phyloP scores from a whole-genome alignment of 2,329 filamentous ascomycete species.

The Xenosphaeropsis pyriputrescens region DNA sequence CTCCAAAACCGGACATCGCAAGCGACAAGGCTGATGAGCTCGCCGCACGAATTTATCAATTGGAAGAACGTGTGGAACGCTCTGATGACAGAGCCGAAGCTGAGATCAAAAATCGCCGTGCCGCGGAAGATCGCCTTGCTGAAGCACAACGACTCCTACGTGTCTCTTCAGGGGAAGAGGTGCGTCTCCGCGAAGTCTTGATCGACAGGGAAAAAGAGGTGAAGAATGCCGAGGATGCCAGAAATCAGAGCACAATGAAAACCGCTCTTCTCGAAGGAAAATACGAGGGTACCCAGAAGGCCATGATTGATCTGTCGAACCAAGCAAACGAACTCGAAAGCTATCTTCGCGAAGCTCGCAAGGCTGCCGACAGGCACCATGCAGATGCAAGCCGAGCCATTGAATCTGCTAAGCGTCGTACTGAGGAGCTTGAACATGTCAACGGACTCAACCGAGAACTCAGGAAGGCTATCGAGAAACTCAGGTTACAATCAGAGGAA shows the following conservation, averaged over 20 bases:
- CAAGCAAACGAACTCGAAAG: slow-evolving; percentile 36
- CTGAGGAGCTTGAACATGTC: slow-evolving; percentile 38
- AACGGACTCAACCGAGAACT: slow-evolving; percentile 56
- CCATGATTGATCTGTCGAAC: slow-evolving; percentile 38
- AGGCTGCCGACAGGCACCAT: slow-evolving; percentile 46
- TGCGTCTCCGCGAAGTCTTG: slow-evolving; percentile 48
- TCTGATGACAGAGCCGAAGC: slow-evolving; percentile 50
- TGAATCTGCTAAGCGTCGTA: slow-evolving; percentile 50
- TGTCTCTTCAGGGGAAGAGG: slow-evolving; percentile 58
- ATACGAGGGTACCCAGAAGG: slow-evolving; percentile 40
- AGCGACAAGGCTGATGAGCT: slow-evolving; percentile 10
- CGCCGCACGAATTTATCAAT: slow-evolving; percentile 45
- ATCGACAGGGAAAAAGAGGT: slow-evolving; percentile 58
- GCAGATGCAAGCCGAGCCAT: slow-evolving; percentile 44
- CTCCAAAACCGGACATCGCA: slow-evolving; percentile 23
- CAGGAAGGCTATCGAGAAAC: slow-evolving; percentile 55
- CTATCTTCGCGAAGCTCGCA: slow-evolving; percentile 37
- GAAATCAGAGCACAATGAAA: slow-evolving; percentile 41
- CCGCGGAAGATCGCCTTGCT: slow-evolving; percentile 56
- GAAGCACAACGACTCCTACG: slow-evolving; percentile 58
- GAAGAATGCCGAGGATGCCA: slow-evolving; percentile 39
- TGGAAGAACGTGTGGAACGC: slow-evolving; percentile 52
- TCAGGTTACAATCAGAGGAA: slow-evolving; percentile 71
- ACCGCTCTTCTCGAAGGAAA: slow-evolving; percentile 54
- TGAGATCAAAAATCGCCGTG: slow-evolving; percentile 46